Percentiles rank a stretch among this genome's conserved stretches.
Evolutionary conservation across 768 basidiomycete species (phyloP).

Genomic region (Boletus sp.): DNA sequence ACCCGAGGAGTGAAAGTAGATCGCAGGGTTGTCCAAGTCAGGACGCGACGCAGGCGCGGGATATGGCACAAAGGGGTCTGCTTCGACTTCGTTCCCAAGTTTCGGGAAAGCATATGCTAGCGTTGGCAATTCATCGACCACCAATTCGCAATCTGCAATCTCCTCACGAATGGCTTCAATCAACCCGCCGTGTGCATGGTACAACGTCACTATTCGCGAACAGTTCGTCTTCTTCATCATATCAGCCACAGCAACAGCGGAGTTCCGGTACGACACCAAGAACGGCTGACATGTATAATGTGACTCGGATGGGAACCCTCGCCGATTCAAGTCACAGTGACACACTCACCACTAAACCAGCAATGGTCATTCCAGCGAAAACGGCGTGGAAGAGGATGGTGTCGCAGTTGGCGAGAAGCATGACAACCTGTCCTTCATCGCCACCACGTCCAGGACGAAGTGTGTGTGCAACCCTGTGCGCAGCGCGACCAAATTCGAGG

Average conservation of each 20-base stretch:
- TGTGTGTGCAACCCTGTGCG: conserved; percentile 32
- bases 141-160: not conserved
- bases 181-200: conserved; percentile 10
- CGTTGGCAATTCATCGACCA: conserved; percentile 10
- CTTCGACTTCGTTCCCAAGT: conserved; percentile 30
- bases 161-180: conserved; percentile 5
- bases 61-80: conserved; percentile 10
- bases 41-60: not conserved
- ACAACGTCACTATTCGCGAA: conserved; percentile 9
- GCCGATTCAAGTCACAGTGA: conserved; percentile 25
- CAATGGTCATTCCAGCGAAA: conserved; percentile 22
- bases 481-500: conserved; percentile 20
- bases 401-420: conserved; percentile 31
- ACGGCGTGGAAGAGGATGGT: conserved; percentile 12
- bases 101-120: conserved; percentile 35
- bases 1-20: conserved; percentile 25
- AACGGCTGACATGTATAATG: conserved; percentile 26
- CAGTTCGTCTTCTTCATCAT: conserved; percentile 11
- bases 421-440: too few species aligned
- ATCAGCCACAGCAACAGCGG: conserved; percentile 2
- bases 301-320: conserved; percentile 17
- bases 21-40: not conserved
- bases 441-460: too few species aligned
- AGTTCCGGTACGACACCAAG: conserved; percentile 25
- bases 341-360: conserved; percentile 32